Evolutionary conservation across 2,329 filamentous ascomycete species (phyloP).

Genomic region (Plenodomus tracheiphilus): DNA sequence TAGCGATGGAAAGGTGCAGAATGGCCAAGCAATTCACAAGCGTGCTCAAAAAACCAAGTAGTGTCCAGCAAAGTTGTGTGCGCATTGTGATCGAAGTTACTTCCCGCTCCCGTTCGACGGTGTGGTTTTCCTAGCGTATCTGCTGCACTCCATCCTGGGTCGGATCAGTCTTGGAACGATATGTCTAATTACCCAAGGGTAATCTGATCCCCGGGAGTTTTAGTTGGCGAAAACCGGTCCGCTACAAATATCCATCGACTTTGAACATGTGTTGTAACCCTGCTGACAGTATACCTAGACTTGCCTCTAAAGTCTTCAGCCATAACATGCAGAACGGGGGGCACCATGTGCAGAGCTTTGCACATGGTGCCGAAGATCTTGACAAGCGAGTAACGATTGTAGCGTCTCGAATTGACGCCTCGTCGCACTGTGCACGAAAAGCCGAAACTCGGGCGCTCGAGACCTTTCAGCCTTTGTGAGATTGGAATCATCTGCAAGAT

Average conservation of each 20-base stretch:
- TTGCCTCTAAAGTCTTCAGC: too few relatives aligned
- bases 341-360: not conserved
- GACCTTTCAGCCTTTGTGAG: not conserved
- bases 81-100: slow-evolving; percentile 26
- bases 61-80: slow-evolving; percentile 14
- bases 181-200: not conserved
- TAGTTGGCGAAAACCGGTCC: not conserved
- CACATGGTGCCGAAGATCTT: not conserved
- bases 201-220: too few relatives aligned
- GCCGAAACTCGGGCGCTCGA: too few relatives aligned
- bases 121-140: slow-evolving; percentile 31
- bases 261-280: too few relatives aligned
- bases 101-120: slow-evolving; percentile 39
- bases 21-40: too few relatives aligned
- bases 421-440: too few relatives aligned
- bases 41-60: not conserved
- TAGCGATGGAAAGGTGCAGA: too few relatives aligned
- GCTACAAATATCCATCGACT: not conserved
- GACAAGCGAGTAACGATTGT: not conserved
- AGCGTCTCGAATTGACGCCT: too few relatives aligned
- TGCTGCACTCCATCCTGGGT: slow-evolving; percentile 30
- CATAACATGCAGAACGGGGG: too few relatives aligned
- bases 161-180: slow-evolving; percentile 25
- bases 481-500: not conserved
- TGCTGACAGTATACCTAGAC: not conserved